These are phyloP conservation scores for Passalora sequoiae DNA, from an alignment of 2,329 filamentous ascomycete genomes.

Conservation along the genomic window DNA sequence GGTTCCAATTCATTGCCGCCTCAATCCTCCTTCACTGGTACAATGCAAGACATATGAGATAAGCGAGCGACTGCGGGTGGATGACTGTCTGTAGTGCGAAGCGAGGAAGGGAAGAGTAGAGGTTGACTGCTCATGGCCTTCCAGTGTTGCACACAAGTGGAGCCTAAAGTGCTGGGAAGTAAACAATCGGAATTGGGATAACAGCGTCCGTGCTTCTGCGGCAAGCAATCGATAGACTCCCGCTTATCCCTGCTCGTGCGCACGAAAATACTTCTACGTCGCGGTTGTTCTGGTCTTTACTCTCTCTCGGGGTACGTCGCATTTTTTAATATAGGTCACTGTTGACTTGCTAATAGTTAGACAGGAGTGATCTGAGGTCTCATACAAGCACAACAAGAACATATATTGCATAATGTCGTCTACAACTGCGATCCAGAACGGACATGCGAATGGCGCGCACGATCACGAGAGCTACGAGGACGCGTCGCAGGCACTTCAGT, in stretches of 20 bases:
- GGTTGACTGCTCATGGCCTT: slow-evolving; percentile 11
- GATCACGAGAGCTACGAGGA: slow-evolving; percentile 21
- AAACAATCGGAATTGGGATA: slow-evolving; percentile 7
- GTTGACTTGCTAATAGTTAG: slow-evolving; percentile 6
- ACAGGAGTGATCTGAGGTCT: no score
- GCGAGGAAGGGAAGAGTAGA: slow-evolving; percentile 1
- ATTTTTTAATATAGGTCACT: slow-evolving; percentile 18
- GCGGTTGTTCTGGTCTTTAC: slow-evolving; percentile 32
- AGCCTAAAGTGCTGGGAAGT: not conserved
- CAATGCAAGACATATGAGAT: slow-evolving; percentile 1
- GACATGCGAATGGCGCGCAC: slow-evolving; percentile 40
- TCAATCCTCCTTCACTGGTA: not conserved
- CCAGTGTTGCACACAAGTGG: slow-evolving; percentile 11
- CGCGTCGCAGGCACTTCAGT: slow-evolving; percentile 57
- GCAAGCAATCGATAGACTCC: not conserved
- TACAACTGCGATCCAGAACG: slow-evolving; percentile 54
- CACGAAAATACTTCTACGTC: not conserved
- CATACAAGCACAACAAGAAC: slow-evolving; percentile 1
- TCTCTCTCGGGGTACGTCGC: slow-evolving; percentile 46
- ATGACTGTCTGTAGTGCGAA: not conserved
- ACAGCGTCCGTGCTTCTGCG: not conserved
- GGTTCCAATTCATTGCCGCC: slow-evolving; percentile 8
- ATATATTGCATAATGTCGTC: slow-evolving; percentile 50
- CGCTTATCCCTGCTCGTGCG: slow-evolving; percentile 7
- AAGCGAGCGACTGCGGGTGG: slow-evolving; percentile 1